These are phyloP conservation scores for Umbelopsis ramanniana DNA, from an alignment of 192 early-diverging fungal genomes.

Conservation along the genomic window DNA sequence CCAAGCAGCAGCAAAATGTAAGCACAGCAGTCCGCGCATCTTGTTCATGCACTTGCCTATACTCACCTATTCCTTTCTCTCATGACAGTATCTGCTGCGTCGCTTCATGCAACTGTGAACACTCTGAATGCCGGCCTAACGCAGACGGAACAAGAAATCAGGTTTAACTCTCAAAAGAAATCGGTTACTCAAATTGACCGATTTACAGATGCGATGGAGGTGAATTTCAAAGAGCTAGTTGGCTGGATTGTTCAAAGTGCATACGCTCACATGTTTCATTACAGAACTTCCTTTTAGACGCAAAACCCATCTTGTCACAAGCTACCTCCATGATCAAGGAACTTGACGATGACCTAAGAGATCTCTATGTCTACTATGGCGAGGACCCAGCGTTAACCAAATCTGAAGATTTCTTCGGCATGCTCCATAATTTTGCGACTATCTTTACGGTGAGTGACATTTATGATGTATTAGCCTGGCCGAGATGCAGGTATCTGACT, in stretches of 20 bases:
- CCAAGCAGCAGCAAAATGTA: slow-evolving; percentile 53
- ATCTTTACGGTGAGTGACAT: slow-evolving; percentile 45
- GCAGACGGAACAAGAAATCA: slow-evolving; percentile 54
- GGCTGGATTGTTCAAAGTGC: neutral
- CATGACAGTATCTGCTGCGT: slow-evolving; percentile 46
- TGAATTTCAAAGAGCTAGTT: slow-evolving; percentile 19
- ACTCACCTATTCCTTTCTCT: too few species aligned
- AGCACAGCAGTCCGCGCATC: neutral
- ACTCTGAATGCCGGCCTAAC: slow-evolving; percentile 43
- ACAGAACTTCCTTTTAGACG: slow-evolving; percentile 51
- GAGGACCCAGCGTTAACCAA: slow-evolving; percentile 54
- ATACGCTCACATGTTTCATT: neutral
- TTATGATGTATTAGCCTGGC: neutral
- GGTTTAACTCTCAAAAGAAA: slow-evolving; percentile 19
- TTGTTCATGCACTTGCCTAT: too few species aligned
- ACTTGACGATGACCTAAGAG: slow-evolving; percentile 50
- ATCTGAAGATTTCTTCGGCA: slow-evolving; percentile 61
- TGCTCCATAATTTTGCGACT: slow-evolving; percentile 51
- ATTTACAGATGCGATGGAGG: slow-evolving; percentile 58
- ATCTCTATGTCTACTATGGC: slow-evolving; percentile 54
- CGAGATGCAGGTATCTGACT: neutral
- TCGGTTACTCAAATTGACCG: slow-evolving; percentile 47
- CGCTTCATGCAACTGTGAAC: slow-evolving; percentile 54
- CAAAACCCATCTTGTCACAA: slow-evolving; percentile 48
- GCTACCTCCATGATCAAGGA: slow-evolving; percentile 43